A percentile compares a stretch with the other conserved stretches of the same genome.
Evolutionary conservation across 257 asterid genomes (phyloP).

Genomic region (Solanum ossicruentum): DNA sequence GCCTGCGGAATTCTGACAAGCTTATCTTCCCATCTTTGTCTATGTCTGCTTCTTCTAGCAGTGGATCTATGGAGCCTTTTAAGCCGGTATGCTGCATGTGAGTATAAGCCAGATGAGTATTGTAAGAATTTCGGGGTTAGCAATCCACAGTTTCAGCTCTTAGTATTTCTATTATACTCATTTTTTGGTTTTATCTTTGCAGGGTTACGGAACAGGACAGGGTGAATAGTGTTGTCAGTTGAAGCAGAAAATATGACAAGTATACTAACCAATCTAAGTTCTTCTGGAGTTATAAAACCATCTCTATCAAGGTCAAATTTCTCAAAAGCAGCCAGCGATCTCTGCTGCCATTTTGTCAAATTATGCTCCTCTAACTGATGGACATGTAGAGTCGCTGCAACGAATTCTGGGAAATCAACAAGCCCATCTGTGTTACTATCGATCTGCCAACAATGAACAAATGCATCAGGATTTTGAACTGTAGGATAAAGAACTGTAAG

Average conservation of each 20-base stretch:
- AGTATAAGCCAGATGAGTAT: not conserved
- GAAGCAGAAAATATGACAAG: not conserved
- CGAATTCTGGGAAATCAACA: conserved; percentile 90
- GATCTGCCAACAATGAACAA: conserved; percentile 41
- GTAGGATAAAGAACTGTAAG: not conserved
- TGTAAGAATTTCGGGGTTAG: not conserved
- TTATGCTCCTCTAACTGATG: conserved; percentile 91
- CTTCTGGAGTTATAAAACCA: conserved; percentile 87
- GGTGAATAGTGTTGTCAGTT: not conserved
- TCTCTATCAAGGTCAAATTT: conserved; percentile 89
- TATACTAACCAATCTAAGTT: conserved; percentile 71
- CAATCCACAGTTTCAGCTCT: not conserved
- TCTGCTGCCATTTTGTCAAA: conserved; percentile 67
- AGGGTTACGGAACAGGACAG: not conserved
- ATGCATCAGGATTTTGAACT: not conserved
- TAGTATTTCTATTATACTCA: not conserved
- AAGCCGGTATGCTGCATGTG: conserved; percentile 62
- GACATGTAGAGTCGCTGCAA: conserved; percentile 92
- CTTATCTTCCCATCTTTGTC: conserved; percentile 95
- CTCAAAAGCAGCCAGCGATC: conserved; percentile 81
- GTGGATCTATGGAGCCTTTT: conserved; percentile 75
- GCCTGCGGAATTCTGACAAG: conserved; percentile 82
- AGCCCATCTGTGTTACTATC: conserved; percentile 94
- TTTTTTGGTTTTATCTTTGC: not conserved
- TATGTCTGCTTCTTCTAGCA: conserved; percentile 90